These are phyloP conservation scores for Penicillium paneum DNA, from an alignment of 2,329 filamentous ascomycete genomes.

Conservation along the genomic window DNA sequence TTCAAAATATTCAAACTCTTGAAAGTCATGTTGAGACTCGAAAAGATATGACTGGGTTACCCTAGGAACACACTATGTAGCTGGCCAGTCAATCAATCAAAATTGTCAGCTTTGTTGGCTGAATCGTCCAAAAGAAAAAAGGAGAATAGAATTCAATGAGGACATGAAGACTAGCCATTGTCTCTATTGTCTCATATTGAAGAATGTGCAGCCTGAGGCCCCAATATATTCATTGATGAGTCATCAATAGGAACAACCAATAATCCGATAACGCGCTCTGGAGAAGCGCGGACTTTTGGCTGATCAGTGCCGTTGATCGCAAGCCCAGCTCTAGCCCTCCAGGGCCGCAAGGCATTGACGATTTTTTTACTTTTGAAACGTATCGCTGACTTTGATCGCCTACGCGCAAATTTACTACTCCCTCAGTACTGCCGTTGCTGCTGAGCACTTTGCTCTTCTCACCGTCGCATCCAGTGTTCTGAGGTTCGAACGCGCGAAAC, in stretches of 20 bases:
- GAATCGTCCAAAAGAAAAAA: not conserved
- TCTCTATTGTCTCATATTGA: not conserved
- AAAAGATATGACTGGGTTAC: not conserved
- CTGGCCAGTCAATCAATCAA: not conserved
- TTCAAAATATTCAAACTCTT: not conserved
- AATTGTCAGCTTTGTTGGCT: not conserved
- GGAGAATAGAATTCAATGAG: not conserved
- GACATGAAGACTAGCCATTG: not conserved
- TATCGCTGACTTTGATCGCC: constrained; percentile 7
- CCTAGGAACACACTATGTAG: too few species aligned
- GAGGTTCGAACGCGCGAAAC: constrained; percentile 17
- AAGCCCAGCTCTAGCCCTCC: constrained; percentile 20
- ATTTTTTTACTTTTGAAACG: constrained; percentile 6
- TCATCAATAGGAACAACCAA: constrained; percentile 10
- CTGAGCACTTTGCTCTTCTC: not conserved
- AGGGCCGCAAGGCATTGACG: constrained; percentile 22
- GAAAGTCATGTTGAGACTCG: not conserved
- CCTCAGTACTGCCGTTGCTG: not conserved
- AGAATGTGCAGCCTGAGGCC: constrained; percentile 2
- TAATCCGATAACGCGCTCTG: constrained; percentile 29
- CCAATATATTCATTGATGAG: not conserved
- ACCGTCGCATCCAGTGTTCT: constrained; percentile 12
- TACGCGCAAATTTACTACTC: not conserved
- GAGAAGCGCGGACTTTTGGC: constrained; percentile 28
- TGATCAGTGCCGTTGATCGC: constrained; percentile 25